A percentile compares a stretch with the other conserved stretches of the same genome.
phyloP scores from a whole-genome alignment of 805 yeast genomes.

The Starmerella roubikii region DNA sequence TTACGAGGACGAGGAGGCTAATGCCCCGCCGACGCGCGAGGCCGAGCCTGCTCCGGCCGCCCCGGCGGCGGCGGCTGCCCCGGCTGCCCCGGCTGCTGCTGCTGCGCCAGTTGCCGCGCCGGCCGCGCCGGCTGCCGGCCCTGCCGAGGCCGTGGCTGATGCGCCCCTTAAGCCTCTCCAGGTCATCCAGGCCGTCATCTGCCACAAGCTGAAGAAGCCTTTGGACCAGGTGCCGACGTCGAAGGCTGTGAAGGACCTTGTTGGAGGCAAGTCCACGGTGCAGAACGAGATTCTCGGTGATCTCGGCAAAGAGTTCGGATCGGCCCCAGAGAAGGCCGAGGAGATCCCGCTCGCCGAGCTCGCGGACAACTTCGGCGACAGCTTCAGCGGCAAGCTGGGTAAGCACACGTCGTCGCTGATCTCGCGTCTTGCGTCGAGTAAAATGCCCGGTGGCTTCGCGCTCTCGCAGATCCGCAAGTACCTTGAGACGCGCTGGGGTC shows the following conservation, averaged over 20 bases:
- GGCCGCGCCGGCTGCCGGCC: conserved; percentile 60
- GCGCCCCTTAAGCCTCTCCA: conserved; percentile 77
- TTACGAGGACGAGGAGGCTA: conserved; percentile 45
- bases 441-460: conserved; percentile 99
- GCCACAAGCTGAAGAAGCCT: conserved; percentile 88
- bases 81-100: conserved; percentile 44
- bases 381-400: conserved; percentile 80
- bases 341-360: conserved; percentile 92
- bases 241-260: conserved; percentile 92
- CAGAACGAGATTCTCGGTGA: conserved; percentile 99
- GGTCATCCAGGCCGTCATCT: conserved; percentile 77
- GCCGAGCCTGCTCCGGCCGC: conserved; percentile 23
- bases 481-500: conserved; percentile 83
- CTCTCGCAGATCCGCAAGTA: conserved; percentile 85
- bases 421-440: conserved; percentile 84
- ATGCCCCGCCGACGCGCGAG: conserved; percentile 23
- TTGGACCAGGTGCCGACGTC: conserved; percentile 73
- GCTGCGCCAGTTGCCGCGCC: conserved; percentile 44
- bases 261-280: conserved; percentile 96
- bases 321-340: conserved; percentile 98
- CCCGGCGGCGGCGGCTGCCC: conserved; percentile 34
- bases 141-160: conserved; percentile 75
- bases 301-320: conserved; percentile 93
- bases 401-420: conserved; percentile 82
- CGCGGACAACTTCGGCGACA: conserved; percentile 88